Evolutionary conservation across 495 filamentous ascomycete genomes (phyloP), one percentile per base, ranked within the genome.

Genomic region (Xylaria acuta): DNA sequence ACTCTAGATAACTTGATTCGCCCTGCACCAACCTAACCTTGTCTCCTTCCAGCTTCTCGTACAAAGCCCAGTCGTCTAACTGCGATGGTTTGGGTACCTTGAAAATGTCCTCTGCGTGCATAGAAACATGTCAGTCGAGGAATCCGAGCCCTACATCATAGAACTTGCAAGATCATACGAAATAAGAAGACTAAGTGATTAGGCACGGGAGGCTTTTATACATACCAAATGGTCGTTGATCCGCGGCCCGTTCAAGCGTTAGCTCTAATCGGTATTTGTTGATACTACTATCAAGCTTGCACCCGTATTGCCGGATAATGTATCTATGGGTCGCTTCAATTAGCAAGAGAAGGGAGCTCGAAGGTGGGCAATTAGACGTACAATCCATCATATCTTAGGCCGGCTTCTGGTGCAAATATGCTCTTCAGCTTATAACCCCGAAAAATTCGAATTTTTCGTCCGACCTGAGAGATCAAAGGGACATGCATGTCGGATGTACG

Each of bases 321-420:
- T 78, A 76, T 25, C 70, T 72, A 25, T 56, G 41, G 11, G 30
- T 7, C 38, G 30, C 9, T 5, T 18, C 7, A 16, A 56, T 41
- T 20, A 72, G 67, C 18, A 32, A 27, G 0, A 22, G 16, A 34
- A 34, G 22, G 18, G n/a, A 16, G 1, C 36, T 34, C n/a, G 34
- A 58, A 9, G 12, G 36, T 27, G 43, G n/a, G n/a, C 43, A 20
- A 12, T 45, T 41, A 1, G 32, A 81, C 82, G 65, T 78, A 88
- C 84, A 86, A 66, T 62, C 86, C 86, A 72, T 88, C 86, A 51
- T 86, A 86, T 60, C 86, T 76, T 7, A 88, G 69, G 4, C 86
- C 86, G 1, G 77, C 84, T 36, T 64, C 40, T 7, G 86, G 86
- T 1, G 85, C 84, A 27, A 83, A 80, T 40, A 77, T 74, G 56